Evolutionary conservation across 2,329 filamentous ascomycete genomes (phyloP).

Genomic region (Didymella pomorum): DNA sequence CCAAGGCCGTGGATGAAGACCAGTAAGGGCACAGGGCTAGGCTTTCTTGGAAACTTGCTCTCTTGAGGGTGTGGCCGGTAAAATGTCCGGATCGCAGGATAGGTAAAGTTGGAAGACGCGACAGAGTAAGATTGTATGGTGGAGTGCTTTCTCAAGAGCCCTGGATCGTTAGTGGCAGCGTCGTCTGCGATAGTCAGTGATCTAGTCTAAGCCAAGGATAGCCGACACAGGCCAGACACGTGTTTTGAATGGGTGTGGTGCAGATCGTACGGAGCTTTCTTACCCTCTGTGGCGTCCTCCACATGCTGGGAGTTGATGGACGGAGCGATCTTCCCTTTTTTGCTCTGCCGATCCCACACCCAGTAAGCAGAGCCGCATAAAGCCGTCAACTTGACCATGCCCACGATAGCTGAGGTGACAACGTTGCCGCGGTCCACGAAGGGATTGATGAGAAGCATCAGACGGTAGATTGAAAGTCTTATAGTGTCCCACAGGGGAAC

Average conservation of each 20-base stretch:
- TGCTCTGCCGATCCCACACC: constrained; percentile 38
- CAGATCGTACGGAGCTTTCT: constrained; percentile 27
- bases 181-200: constrained; percentile 39
- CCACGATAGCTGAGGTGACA: constrained; percentile 39
- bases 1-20: constrained; percentile 94
- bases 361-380: constrained; percentile 50
- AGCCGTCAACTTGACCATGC: constrained; percentile 51
- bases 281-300: constrained; percentile 36
- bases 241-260: constrained; percentile 17
- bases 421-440: constrained; percentile 33
- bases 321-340: constrained; percentile 26
- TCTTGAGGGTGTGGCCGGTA: constrained; percentile 82
- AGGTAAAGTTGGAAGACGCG: constrained; percentile 67
- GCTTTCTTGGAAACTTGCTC: constrained; percentile 77
- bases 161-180: constrained; percentile 71
- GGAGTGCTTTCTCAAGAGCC: constrained; percentile 81
- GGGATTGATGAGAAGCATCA: constrained; percentile 35
- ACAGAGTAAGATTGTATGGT: constrained; percentile 77
- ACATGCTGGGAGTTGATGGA: constrained; percentile 32
- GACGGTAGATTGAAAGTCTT: constrained; percentile 34
- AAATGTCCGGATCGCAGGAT: constrained; percentile 81
- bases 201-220: constrained; percentile 14
- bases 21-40: constrained; percentile 78
- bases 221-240: constrained; percentile 10
- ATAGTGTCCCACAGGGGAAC: constrained; percentile 36